Evolutionary conservation across 2,329 filamentous ascomycete species (phyloP).

Genomic region (Neopestalotiopsis clavispora): DNA sequence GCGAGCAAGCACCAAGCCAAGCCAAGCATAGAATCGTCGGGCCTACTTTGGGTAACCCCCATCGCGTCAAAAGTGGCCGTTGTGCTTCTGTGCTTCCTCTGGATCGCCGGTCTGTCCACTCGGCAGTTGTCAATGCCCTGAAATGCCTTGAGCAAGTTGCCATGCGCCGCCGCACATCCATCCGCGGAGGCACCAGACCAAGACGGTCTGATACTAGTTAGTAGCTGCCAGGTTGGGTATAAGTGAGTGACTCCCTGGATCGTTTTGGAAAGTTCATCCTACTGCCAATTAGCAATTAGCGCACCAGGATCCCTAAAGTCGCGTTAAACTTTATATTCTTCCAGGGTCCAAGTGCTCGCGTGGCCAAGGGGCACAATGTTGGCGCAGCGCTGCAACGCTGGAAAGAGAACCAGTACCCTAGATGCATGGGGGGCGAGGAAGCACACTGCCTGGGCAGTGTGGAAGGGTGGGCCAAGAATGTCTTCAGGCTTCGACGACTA

Average conservation of each 20-base stretch:
- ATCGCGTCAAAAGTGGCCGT: constrained; percentile 11
- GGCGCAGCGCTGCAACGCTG: background rate
- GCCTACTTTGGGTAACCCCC: constrained; percentile 19
- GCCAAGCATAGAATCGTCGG: constrained; percentile 5
- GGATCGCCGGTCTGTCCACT: constrained; percentile 2
- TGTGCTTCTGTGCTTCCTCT: constrained; percentile 8
- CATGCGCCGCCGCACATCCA: background rate
- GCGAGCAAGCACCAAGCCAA: constrained; percentile 1
- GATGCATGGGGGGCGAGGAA: background rate
- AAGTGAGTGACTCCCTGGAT: background rate
- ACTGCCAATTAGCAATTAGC: constrained; percentile 5
- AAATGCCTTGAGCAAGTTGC: constrained; percentile 1
- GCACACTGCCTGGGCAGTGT: too few species aligned
- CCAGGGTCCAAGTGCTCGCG: constrained; percentile 1
- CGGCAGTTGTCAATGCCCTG: constrained; percentile 16
- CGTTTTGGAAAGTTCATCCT: constrained; percentile 18
- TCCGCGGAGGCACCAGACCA: constrained; percentile 11
- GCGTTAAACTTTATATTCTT: constrained; percentile 8
- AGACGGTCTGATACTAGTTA: constrained; percentile 3
- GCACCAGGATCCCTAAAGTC: background rate
- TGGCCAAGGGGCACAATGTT: background rate
- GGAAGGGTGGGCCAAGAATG: background rate
- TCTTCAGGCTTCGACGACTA: background rate
- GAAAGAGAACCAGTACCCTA: background rate
- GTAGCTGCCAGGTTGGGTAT: constrained; percentile 16